Evolutionary conservation across 306 rosid genomes (phyloP), one percentile per base, ranked within the genome.

Genomic region (Begonia masoniana): DNA sequence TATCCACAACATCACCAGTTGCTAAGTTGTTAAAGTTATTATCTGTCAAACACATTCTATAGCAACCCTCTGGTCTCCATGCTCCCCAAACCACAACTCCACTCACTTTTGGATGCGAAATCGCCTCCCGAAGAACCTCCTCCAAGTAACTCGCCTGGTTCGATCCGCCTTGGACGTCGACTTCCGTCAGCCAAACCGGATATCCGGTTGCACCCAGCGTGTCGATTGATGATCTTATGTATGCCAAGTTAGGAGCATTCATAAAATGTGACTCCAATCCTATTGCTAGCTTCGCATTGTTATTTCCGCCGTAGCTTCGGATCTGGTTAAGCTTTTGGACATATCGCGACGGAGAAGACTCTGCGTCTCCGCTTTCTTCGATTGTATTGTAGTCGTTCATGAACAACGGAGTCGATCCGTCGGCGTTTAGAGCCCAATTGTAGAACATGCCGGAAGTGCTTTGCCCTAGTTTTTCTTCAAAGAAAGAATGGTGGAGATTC

Each of bases 101-200:
- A 6, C 54, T 41, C 26, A 88, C 63, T 10, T 12, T 50, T 13
- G 95, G 97, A 63, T 84, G 97, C 2, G 93, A 74, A 9, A 73
- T 65, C 45, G 48, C 43, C 61, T 82, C 97, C 66, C 86, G 77
- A 3, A 82, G 69, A 52, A 76, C 52, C 47, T 70, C 73, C 75
- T 88, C 87, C 42, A 88, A 70, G 70, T 69, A 43, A 10, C 8
- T 0, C 17, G 74, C 68, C 82, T 88, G 61, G 15, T 69, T 65
- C 57, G 67, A 12, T 10, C 49, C 64, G 35, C 10, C 59, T 39
- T 39, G 10, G 26, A 89, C 82, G 53, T 89, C 97, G 15, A 89
- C 3, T 69, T 85, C 94, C 3, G 97, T 78, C 1, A 89, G 55
- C 97, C 97, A 89, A 64, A 88, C 57, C 7, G 95, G 82, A 0